These are phyloP conservation scores for Linum trigynum DNA, from an alignment of 345 rosid species.

Conservation along the genomic window DNA sequence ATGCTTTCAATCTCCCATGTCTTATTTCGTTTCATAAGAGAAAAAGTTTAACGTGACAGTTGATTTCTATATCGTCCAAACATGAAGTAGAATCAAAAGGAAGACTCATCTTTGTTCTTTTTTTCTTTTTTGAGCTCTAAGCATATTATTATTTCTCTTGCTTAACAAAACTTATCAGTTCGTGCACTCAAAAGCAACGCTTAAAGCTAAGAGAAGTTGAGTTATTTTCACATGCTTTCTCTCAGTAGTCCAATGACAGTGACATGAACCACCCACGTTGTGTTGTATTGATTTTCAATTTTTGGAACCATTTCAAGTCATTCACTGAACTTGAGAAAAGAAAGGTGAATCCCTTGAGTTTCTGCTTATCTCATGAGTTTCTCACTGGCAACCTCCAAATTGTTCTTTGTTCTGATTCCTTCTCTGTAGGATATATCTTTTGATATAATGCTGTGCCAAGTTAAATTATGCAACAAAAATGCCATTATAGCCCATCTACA, in stretches of 20 bases:
- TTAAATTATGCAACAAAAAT: not conserved
- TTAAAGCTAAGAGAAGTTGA: not conserved
- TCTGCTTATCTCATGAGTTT: not conserved
- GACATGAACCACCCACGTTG: constrained; percentile 13
- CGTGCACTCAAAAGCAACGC: not conserved
- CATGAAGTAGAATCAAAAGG: not conserved
- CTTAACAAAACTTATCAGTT: not conserved
- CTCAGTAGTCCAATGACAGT: constrained; percentile 10
- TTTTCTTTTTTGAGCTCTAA: too few species aligned
- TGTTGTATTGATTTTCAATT: too few species aligned
- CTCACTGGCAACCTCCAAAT: constrained; percentile 8
- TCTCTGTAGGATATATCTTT: not conserved
- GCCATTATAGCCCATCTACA: not conserved
- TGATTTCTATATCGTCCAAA: too few species aligned
- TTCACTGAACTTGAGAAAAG: not conserved
- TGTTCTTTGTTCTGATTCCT: constrained; percentile 1
- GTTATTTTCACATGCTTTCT: constrained; percentile 21
- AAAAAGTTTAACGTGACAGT: too few species aligned
- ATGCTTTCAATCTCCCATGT: too few species aligned
- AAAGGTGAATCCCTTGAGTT: not conserved
- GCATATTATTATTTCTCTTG: too few species aligned
- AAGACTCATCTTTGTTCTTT: too few species aligned
- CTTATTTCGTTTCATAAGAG: too few species aligned
- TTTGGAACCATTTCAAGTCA: not conserved
- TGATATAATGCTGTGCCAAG: not conserved